Evolutionary conservation across 1,139 yeast species (phyloP).

Genomic region (Geotrichum fermentans): DNA sequence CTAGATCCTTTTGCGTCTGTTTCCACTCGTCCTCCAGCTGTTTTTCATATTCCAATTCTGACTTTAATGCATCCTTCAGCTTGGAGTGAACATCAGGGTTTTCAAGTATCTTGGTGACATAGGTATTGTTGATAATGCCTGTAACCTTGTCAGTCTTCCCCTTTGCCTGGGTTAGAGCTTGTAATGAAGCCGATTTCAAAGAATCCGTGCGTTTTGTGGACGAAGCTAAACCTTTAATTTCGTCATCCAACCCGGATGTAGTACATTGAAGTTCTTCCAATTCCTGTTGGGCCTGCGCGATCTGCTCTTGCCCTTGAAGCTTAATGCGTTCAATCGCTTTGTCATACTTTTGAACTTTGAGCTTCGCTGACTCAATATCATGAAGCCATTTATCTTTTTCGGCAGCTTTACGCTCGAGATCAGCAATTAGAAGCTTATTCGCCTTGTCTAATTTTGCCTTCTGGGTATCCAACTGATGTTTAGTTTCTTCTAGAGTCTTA

Average conservation of each 20-base stretch:
- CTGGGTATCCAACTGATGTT: conserved; percentile 39
- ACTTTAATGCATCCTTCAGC: conserved; percentile 23
- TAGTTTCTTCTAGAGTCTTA: conserved; percentile 45
- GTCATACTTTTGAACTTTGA: conserved; percentile 18
- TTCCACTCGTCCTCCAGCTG: conserved; percentile 35
- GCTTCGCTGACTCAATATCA: conserved; percentile 22
- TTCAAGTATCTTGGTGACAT: conserved; percentile 24
- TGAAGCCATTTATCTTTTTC: conserved; percentile 25
- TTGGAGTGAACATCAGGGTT: conserved; percentile 26
- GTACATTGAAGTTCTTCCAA: conserved; percentile 9
- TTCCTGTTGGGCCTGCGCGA: conserved; percentile 1
- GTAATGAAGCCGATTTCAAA: conserved; percentile 23
- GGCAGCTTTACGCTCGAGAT: conserved; percentile 24
- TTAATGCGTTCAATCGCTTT: conserved; percentile 7
- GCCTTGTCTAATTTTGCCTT: conserved; percentile 33
- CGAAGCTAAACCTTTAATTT: conserved; percentile 34
- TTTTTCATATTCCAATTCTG: conserved; percentile 28
- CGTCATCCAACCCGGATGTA: conserved; percentile 39
- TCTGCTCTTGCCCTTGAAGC: conserved; percentile 2
- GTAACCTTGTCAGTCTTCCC: conserved; percentile 28
- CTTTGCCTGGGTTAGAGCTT: conserved; percentile 23
- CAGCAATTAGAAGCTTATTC: conserved; percentile 27
- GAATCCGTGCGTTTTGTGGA: conserved; percentile 24
- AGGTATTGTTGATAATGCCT: conserved; percentile 27
- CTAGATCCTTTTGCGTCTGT: conserved; percentile 35